phyloP scores from a whole-genome alignment of 2,329 filamentous ascomycete species.

The Geosmithia flava region DNA sequence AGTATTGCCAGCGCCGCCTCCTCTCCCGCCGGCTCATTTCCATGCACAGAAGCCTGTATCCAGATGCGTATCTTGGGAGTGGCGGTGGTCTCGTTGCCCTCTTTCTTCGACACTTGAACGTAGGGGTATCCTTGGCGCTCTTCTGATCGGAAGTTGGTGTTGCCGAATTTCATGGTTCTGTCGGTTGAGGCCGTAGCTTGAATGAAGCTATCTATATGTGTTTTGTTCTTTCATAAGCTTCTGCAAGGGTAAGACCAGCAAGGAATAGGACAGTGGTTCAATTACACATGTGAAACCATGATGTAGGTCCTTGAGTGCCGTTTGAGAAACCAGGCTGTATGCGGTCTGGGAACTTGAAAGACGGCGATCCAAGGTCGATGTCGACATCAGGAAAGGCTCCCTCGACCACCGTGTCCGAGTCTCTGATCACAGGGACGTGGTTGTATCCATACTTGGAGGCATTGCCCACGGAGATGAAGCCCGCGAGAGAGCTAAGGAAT shows the following conservation, averaged over 20 bases:
- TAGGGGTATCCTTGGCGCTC: constrained; percentile 7
- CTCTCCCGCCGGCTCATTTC: constrained; percentile 19
- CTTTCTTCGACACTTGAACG: constrained; percentile 5
- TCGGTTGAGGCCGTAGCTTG: constrained; percentile 5
- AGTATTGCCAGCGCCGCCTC: constrained; percentile 15
- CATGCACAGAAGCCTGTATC: constrained; percentile 18
- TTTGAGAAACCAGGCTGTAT: constrained; percentile 6
- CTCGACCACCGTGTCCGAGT: constrained; percentile 3
- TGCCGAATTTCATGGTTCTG: constrained; percentile 7
- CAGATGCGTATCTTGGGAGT: constrained; percentile 15
- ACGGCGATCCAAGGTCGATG: constrained; percentile 7
- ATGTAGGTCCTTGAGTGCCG: constrained; percentile 8
- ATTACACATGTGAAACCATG: constrained; percentile 7
- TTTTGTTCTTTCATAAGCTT: not conserved
- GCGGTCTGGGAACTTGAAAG: constrained; percentile 5
- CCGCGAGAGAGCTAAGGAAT: not conserved
- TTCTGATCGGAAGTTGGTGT: constrained; percentile 8
- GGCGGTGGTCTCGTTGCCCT: too few species aligned
- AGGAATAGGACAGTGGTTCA: not conserved
- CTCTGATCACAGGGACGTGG: constrained; percentile 3
- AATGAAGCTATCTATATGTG: constrained; percentile 5
- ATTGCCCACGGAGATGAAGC: constrained; percentile 3
- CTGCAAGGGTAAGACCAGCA: not conserved
- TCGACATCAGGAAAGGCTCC: constrained; percentile 5
- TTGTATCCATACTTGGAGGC: constrained; percentile 7